These are phyloP conservation scores for Linnemannia elongata DNA, from an alignment of 192 early-diverging fungal genomes.

Conservation along the genomic window DNA sequence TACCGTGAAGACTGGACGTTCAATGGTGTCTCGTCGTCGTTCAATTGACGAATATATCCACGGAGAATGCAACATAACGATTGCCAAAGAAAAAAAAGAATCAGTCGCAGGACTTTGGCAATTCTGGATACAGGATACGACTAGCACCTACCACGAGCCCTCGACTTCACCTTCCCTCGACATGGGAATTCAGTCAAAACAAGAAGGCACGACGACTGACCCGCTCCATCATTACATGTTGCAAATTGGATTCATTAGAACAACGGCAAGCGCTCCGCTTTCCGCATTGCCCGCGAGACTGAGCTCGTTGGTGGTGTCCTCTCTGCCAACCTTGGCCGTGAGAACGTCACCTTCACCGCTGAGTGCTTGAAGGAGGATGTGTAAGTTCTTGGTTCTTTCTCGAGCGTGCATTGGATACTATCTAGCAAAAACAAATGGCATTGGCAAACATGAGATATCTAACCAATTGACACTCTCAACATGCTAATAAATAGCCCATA, in stretches of 20 bases:
- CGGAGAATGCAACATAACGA: background rate
- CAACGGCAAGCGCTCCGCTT: conserved; percentile 83
- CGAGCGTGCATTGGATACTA: background rate
- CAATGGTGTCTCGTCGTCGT: background rate
- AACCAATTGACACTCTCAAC: background rate
- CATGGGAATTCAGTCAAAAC: background rate
- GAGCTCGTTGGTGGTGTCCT: conserved; percentile 92
- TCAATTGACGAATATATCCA: background rate
- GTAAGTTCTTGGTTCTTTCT: conserved; percentile 62
- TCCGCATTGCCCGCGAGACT: conserved; percentile 90
- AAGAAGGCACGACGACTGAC: background rate
- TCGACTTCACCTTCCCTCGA: background rate
- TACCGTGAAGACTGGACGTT: background rate
- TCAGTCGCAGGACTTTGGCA: background rate
- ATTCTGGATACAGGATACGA: background rate
- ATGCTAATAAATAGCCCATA: conserved; percentile 59
- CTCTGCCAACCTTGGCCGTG: conserved; percentile 84
- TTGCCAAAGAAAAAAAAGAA: background rate
- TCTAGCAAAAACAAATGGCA: background rate
- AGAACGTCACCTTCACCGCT: conserved; percentile 87
- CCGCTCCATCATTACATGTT: background rate
- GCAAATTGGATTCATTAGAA: conserved; percentile 65
- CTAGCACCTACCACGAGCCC: background rate
- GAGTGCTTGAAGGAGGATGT: conserved; percentile 93
- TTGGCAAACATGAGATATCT: background rate